Conservation (phyloP, 306 rosid species). For the Benincasa hispida region DNA sequence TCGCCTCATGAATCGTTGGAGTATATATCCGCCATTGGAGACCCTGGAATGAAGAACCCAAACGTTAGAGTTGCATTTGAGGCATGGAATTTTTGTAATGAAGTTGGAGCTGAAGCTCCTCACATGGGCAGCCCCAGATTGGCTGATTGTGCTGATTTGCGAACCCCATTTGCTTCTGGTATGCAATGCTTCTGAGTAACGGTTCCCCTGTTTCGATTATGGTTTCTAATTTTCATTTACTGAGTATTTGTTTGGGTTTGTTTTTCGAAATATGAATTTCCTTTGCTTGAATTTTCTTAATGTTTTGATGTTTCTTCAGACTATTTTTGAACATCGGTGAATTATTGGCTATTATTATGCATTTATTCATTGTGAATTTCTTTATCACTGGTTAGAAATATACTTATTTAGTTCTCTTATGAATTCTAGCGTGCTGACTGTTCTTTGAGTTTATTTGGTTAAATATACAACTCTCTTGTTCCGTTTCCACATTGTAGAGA, state of each 20-base stretch:
- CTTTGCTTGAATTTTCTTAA: no score
- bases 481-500: neutral
- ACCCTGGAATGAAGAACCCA: slow-evolving; percentile 40
- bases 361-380: no score
- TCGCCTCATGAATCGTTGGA: slow-evolving; percentile 4
- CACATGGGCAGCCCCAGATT: slow-evolving; percentile 48
- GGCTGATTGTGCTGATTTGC: slow-evolving; percentile 44
- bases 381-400: neutral
- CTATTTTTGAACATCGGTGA: neutral
- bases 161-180: neutral
- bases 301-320: no score
- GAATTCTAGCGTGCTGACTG: neutral
- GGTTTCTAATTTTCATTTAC: neutral
- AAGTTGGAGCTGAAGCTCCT: slow-evolving; percentile 51
- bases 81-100: slow-evolving; percentile 53
- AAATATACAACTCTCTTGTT: neutral
- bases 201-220: neutral
- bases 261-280: no score
- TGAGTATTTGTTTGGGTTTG: neutral
- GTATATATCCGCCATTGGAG: slow-evolving; percentile 34
- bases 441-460: neutral
- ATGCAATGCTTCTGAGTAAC: neutral
- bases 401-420: no score
- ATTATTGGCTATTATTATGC: no score
- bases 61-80: slow-evolving; percentile 42